Evolutionary conservation across 1,284 basidiomycete species (phyloP), one percentile per base, ranked within the genome.

Genomic region (Stygiomarasmius scandens): DNA sequence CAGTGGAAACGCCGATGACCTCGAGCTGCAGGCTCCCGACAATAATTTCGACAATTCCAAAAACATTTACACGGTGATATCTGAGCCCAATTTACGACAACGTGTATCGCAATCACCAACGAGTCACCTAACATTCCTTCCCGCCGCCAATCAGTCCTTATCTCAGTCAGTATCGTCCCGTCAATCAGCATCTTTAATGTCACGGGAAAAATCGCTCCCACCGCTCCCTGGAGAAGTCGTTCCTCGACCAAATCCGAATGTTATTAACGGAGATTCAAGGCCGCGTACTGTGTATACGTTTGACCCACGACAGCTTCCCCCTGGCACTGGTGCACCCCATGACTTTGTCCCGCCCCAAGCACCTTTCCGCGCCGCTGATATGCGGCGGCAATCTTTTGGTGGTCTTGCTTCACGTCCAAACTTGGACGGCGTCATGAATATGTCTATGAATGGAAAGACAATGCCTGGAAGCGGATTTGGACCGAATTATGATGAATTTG

Each of bases 141-240:
- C 73, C 59, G 65, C 70, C 41, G 68, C 71, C 62, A 71, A 65
- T 58, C 58, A 64, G 38, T 41, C 46, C 16, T n/a, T 69, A 58
- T 60, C 69, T 62, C 62, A 61, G 72, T 32, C 67, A 68, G 2
- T 63, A 67, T 45, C 62, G 19, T 57, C 55, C 3, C 50, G 55
- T n/a, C 29, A 45, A 25, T 52, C 49, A 22, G 45, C 51, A n/a
- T 57, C 55, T 19, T 47, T 67, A 14, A 59, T 85, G 47, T 78
- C 78, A 19, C 75, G 88, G 41, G 89, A 92, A 60, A 93, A 93
- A 66, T 86, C 84, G 2, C 72, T 93, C 2, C 90, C 90, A 2
- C 90, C 90, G 10, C 77, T 92, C 41, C 90, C 87, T 4, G 78
- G 76, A 16, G 89, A 91, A 62, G 32, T 72, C 77, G 52, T 77